Conservation (phyloP, 108 stramenopile genomes). For the Aurantiochytrium sp. region DNA sequence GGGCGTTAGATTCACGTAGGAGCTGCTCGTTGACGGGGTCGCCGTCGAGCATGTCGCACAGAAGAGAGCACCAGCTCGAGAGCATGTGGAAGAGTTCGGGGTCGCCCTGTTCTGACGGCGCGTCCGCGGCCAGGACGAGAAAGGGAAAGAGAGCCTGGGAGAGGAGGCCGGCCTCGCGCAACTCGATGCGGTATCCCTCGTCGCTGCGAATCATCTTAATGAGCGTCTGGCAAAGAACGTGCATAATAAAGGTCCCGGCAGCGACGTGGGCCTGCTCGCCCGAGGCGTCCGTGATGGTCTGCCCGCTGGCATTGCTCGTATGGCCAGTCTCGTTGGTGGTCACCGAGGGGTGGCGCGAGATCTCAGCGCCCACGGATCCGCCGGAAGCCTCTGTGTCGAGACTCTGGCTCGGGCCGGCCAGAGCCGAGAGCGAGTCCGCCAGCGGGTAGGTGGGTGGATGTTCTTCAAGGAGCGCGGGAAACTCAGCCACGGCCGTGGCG, state of each 20-base stretch:
- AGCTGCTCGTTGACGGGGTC: neutral
- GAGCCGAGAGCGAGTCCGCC: neutral
- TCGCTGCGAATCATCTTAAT: constrained; percentile 18
- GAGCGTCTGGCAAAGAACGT: neutral
- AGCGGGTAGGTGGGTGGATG: neutral
- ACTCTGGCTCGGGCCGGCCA: neutral
- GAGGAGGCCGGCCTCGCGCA: neutral
- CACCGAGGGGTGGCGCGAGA: neutral
- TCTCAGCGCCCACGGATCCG: too few species aligned
- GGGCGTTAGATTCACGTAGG: neutral
- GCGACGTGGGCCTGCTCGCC: neutral
- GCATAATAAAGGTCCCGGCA: neutral
- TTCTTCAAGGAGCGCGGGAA: neutral
- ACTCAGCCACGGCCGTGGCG: neutral
- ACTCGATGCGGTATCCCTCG: neutral
- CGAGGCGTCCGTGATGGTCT: neutral
- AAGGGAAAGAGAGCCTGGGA: neutral
- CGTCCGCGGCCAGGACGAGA: neutral
- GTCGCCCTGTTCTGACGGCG: neutral
- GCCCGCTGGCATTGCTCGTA: neutral
- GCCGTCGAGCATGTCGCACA: neutral
- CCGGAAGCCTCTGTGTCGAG: neutral
- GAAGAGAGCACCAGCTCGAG: neutral
- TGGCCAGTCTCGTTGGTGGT: neutral
- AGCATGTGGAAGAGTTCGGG: neutral